Conservation (phyloP, 2,329 filamentous ascomycete genomes). For the Colletotrichum neosansevieriae region DNA sequence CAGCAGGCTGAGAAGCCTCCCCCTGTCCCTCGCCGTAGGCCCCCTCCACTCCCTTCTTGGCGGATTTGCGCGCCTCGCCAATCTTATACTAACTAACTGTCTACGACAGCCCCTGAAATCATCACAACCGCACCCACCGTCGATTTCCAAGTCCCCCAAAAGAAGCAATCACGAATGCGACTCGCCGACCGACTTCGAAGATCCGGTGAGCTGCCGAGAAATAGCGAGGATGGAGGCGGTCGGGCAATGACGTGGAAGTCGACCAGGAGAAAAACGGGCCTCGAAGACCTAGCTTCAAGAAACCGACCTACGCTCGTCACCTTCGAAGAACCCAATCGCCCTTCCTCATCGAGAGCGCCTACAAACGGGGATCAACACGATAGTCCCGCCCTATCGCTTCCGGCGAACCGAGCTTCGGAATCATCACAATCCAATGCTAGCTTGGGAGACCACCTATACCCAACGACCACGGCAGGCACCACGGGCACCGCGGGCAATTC, state of each 20-base stretch:
- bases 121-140: conserved; percentile 92
- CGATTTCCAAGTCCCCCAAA: conserved; percentile 65
- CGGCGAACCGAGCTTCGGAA: conserved; percentile 58
- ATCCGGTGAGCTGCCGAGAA: conserved; percentile 62
- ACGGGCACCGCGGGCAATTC: conserved; percentile 63
- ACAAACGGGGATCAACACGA: conserved; percentile 31
- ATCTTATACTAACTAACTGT: conserved; percentile 28
- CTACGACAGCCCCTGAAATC: conserved; percentile 73
- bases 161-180: conserved; percentile 67
- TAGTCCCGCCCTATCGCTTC: conserved; percentile 21
- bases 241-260: conserved; percentile 50
- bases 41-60: conserved; percentile 16
- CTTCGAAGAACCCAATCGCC: conserved; percentile 71
- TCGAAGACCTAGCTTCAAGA: conserved; percentile 43
- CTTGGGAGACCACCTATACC: conserved; percentile 74
- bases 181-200: conserved; percentile 65
- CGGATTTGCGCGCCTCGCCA: background rate
- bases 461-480: conserved; percentile 70
- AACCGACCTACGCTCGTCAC: conserved; percentile 48
- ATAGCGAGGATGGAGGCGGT: conserved; percentile 33
- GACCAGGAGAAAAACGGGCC: conserved; percentile 51
- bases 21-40: conserved; percentile 70
- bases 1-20: conserved; percentile 71
- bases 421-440: conserved; percentile 92
- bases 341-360: conserved; percentile 53